Evolutionary conservation across 2,329 filamentous ascomycete genomes (phyloP), one percentile per base, ranked within the genome.

Genomic region (Fusarium sp.): DNA sequence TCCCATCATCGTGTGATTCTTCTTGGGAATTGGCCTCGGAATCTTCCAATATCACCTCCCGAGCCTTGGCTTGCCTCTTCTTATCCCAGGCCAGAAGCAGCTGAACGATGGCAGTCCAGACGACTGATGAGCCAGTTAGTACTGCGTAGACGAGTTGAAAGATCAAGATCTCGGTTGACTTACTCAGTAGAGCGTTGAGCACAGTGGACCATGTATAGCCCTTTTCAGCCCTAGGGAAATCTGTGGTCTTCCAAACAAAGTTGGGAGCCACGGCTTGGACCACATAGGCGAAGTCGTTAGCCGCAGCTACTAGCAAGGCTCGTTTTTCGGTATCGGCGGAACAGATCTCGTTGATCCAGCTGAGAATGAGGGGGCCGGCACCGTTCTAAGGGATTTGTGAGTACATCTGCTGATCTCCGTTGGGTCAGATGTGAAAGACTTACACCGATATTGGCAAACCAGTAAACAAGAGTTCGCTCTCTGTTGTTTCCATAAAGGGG

Each of bases 341-440:
- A 30, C 74, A 75, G 3, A 76, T 75, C n/a, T 77, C 74, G 26
- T 76, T 76, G 18, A 76, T 75, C 74, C 74, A 77, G 20, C 74
- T 75, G 8, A 77, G 62, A 15, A 76, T 76, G 3, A 77, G 72
- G 28, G 72, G 75, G 6, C 75, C 74, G 4, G 74, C 75, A 13
- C 75, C 72, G 18, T 61, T 45, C 44, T 26, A 6, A 10, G 8
- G 2, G 10, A 6, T 17, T 10, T 35, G 5, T 64, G 13, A 45
- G 44, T 3, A 38, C 8, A 3, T 17, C 14, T n/a, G 2, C 4
- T 7, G 10, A 18, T 12, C 9, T 42, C 22, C 2, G 4, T 4
- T 2, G 10, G 5, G 8, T 8, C 3, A 20, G 15, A 22, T 5
- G 24, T 28, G 28, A 28, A 28, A 13, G 20, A 66, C 75, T 22